Conservation (phyloP, 306 rosid species). For the Abrus precatorius region DNA sequence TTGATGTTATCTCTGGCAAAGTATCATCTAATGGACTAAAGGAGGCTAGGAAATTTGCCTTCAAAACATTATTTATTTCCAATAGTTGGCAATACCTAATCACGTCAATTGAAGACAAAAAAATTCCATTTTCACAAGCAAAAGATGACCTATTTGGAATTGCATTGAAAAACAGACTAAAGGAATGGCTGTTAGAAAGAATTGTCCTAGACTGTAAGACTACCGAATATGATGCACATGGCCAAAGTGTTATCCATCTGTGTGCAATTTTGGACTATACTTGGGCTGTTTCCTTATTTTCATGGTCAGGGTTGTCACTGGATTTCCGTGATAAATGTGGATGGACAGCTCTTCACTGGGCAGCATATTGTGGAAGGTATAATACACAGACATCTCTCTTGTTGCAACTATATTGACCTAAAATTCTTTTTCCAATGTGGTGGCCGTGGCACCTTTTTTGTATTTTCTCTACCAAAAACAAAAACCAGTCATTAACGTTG, state of each 20-base stretch:
- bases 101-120: conserved; percentile 63
- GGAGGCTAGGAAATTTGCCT: conserved; percentile 74
- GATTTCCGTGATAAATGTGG: conserved; percentile 92
- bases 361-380: conserved; percentile 88
- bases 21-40: conserved; percentile 59
- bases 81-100: conserved; percentile 68
- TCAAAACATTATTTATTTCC: conserved; percentile 64
- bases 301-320: conserved; percentile 85
- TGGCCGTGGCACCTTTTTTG: background rate
- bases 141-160: conserved; percentile 70
- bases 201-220: conserved; percentile 68
- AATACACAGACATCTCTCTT: conserved; percentile 23
- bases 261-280: conserved; percentile 88
- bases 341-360: conserved; percentile 99
- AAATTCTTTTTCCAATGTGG: conserved; percentile 27
- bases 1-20: conserved; percentile 67
- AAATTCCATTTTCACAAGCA: conserved; percentile 67
- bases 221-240: conserved; percentile 74
- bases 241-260: conserved; percentile 94
- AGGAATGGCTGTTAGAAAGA: conserved; percentile 90
- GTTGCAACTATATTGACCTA: conserved; percentile 27
- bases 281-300: conserved; percentile 84
- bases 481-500: conserved; percentile 5
- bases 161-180: conserved; percentile 72
- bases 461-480: conserved; percentile 19